phyloP scores from a whole-genome alignment of 306 rosid genomes.

The Dicorynia guianensis region DNA sequence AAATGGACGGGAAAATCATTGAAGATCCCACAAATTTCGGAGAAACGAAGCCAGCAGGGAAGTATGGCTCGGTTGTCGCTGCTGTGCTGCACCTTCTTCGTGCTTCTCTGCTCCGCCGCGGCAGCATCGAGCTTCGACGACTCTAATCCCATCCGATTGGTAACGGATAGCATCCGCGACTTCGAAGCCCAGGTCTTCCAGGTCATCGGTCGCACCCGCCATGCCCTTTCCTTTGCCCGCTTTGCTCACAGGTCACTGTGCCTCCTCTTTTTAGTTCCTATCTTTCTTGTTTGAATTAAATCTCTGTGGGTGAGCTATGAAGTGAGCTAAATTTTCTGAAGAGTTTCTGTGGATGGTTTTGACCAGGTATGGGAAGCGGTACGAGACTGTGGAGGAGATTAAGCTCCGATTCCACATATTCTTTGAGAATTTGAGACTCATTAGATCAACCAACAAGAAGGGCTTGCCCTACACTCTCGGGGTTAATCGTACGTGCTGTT shows the following conservation, averaged over 20 bases:
- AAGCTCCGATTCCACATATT: constrained; percentile 69
- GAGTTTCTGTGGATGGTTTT: background rate
- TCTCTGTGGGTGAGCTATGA: background rate
- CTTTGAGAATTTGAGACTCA: constrained; percentile 63
- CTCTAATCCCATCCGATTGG: constrained; percentile 74
- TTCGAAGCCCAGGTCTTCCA: constrained; percentile 57
- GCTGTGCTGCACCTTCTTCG: constrained; percentile 31
- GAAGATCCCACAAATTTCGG: too few relatives aligned
- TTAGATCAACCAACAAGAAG: constrained; percentile 73
- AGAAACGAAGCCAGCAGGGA: background rate
- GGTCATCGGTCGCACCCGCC: constrained; percentile 65
- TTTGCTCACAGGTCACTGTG: constrained; percentile 62
- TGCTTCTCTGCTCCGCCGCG: constrained; percentile 52
- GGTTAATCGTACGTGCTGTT: constrained; percentile 64
- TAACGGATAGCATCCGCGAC: constrained; percentile 59
- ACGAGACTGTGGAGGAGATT: constrained; percentile 74
- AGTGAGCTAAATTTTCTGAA: background rate
- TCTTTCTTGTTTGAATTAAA: background rate
- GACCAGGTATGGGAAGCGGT: constrained; percentile 67
- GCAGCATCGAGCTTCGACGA: constrained; percentile 69
- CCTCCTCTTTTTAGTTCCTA: background rate
- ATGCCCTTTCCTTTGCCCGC: constrained; percentile 76
- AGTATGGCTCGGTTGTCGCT: constrained; percentile 63
- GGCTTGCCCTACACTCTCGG: constrained; percentile 71
- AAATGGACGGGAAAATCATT: too few relatives aligned